Evolutionary conservation across 192 early-diverging fungal species (phyloP), one percentile per base, ranked within the genome.

Genomic region (Fimicolochytrium jonesii): DNA sequence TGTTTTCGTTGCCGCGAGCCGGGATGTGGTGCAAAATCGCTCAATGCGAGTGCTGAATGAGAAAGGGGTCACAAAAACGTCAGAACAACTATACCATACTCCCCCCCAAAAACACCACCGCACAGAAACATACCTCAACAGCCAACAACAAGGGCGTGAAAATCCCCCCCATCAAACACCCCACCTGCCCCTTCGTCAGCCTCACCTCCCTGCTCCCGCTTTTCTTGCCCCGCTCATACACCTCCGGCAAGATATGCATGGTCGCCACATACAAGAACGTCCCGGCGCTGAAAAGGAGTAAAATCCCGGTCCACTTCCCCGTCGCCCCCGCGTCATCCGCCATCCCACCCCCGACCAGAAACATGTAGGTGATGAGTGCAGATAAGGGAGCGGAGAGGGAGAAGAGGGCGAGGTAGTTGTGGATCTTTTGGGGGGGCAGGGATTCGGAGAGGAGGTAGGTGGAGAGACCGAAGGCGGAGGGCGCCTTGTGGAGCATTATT

Each of bases 401-500:
- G 67, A 98, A 95, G 26, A 89, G 71, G 6, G 86, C 68, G 28
- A 98, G 77, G 61, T 92, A 88, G 26, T 87, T 75, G 29, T 86
- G 81, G 43, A 94, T 81, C 50, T 80, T 79, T 15, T 78, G 75
- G 32, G 37, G 37, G 37, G 17, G 74, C 70, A 6, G 80, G 76
- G 35, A 76, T 69, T 91, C 85, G 56, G 85, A 78, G 50, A 95
- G 73, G 18, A 98, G 77, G n/a, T 90, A 88, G 0, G 91, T 94
- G 18, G 89, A 80, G 7, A 98, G 78, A 0, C 92, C 93, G 71
- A 98, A 93, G 0, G 95, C 92, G 5, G 90, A 86, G 1, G 95
- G 95, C 5, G 92, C 93, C 73, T 98, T 98, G 80, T 98, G 95
- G 28, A 98, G 74, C 81, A 95, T 89, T 57, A 98, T 91, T 3